phyloP scores from a whole-genome alignment of 2,329 filamentous ascomycete species.

The Pseudogymnoascus sp. region DNA sequence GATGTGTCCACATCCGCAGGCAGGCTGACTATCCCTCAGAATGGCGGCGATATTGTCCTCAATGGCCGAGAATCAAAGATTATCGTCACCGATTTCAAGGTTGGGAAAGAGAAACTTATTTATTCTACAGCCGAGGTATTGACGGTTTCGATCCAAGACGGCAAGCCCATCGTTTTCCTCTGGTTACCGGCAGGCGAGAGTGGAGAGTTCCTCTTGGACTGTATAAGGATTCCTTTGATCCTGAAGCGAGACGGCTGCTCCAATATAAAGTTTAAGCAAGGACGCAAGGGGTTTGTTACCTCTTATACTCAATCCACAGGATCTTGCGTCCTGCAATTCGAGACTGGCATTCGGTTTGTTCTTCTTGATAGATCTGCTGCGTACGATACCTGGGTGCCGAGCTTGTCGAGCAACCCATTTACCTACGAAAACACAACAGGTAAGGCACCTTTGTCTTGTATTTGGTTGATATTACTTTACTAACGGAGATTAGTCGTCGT shows the following conservation, averaged over 20 bases:
- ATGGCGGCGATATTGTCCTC: constrained; percentile 41
- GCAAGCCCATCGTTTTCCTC: constrained; percentile 40
- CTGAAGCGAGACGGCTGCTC: constrained; percentile 36
- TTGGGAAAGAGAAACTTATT: constrained; percentile 43
- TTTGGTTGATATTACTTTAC: not conserved
- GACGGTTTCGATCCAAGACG: constrained; percentile 42
- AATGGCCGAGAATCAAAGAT: constrained; percentile 57
- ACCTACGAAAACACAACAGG: not conserved
- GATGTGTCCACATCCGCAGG: constrained; percentile 50
- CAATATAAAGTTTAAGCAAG: constrained; percentile 35
- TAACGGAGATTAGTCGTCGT: constrained; percentile 36
- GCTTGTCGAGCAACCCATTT: constrained; percentile 31
- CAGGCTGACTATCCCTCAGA: constrained; percentile 45
- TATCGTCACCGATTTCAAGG: constrained; percentile 50
- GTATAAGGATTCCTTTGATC: constrained; percentile 45
- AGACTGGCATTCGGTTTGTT: constrained; percentile 41
- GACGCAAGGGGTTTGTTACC: constrained; percentile 35
- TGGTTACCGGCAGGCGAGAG: constrained; percentile 48
- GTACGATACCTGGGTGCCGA: constrained; percentile 50
- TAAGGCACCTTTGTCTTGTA: not conserved
- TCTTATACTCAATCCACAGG: constrained; percentile 44
- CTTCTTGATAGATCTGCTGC: constrained; percentile 47
- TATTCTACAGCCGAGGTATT: constrained; percentile 51
- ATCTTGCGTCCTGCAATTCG: constrained; percentile 39
- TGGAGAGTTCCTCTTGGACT: constrained; percentile 47